Conservation (phyloP, 2,329 filamentous ascomycete genomes). For the Fusarium setosum region DNA sequence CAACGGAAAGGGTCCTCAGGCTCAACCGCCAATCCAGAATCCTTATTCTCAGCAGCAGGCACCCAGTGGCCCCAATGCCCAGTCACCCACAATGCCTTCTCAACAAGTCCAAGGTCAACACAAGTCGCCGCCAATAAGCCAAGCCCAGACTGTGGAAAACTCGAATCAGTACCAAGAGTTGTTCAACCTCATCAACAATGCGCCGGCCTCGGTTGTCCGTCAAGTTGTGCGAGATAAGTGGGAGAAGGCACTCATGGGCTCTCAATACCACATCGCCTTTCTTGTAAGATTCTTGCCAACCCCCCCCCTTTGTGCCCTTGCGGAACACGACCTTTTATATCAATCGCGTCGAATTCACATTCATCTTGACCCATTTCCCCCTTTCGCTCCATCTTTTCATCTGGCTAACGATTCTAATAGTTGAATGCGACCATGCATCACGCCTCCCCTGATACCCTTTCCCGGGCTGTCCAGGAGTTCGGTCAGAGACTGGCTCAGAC, state of each 20-base stretch:
- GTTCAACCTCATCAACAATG: conserved; percentile 49
- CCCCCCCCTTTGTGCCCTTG: no score
- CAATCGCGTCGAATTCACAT: neutral
- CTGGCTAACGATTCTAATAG: conserved; percentile 50
- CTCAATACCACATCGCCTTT: conserved; percentile 64
- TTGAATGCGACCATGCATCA: conserved; percentile 62
- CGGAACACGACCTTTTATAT: no score
- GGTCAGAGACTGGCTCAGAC: conserved; percentile 56
- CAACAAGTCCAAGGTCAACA: conserved; percentile 1
- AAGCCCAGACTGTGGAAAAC: conserved; percentile 41
- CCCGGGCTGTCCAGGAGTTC: conserved; percentile 56
- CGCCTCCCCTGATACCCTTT: conserved; percentile 51
- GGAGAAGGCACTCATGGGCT: conserved; percentile 61
- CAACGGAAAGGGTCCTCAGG: conserved; percentile 3
- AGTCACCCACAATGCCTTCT: neutral
- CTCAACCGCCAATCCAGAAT: neutral
- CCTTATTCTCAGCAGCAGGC: conserved; percentile 11
- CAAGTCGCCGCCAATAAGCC: conserved; percentile 1
- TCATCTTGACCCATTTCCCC: neutral
- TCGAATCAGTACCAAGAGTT: conserved; percentile 39
- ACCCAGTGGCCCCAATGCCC: neutral
- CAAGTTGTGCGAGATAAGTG: conserved; percentile 62
- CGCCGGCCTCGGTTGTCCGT: conserved; percentile 58
- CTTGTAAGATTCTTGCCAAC: conserved; percentile 54
- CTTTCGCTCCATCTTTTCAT: neutral